phyloP scores from a whole-genome alignment of 345 rosid genomes.

The Corymbia maculata region DNA sequence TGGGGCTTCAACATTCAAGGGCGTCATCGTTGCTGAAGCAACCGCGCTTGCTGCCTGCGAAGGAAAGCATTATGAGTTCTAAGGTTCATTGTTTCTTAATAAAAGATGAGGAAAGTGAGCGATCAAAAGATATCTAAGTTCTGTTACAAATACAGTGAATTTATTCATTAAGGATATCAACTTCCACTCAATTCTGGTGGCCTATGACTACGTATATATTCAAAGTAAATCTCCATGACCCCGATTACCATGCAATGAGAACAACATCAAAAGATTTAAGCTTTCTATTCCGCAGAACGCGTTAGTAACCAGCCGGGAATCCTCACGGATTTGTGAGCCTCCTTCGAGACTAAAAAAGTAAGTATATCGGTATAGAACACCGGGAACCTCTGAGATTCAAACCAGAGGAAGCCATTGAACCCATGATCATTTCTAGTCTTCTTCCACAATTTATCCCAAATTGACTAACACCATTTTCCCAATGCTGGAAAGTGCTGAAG shows the following conservation, averaged over 20 bases:
- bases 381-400: neutral
- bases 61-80: neutral
- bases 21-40: slow-evolving; percentile 79
- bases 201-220: neutral
- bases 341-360: neutral
- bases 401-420: neutral
- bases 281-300: neutral
- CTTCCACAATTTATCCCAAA: neutral
- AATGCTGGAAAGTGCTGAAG: neutral
- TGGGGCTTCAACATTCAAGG: slow-evolving; percentile 54
- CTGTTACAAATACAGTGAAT: neutral
- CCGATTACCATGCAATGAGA: neutral
- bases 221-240: neutral
- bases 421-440: neutral
- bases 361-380: neutral
- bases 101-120: neutral
- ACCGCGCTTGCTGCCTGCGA: slow-evolving; percentile 69
- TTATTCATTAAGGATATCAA: neutral
- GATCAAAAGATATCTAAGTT: neutral
- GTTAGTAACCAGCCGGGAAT: neutral
- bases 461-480: neutral
- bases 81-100: neutral
- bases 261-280: neutral
- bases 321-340: neutral
- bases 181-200: neutral